These are phyloP conservation scores for Chlorella sp. DNA, from an alignment of 139 green algal species.

Conservation along the genomic window DNA sequence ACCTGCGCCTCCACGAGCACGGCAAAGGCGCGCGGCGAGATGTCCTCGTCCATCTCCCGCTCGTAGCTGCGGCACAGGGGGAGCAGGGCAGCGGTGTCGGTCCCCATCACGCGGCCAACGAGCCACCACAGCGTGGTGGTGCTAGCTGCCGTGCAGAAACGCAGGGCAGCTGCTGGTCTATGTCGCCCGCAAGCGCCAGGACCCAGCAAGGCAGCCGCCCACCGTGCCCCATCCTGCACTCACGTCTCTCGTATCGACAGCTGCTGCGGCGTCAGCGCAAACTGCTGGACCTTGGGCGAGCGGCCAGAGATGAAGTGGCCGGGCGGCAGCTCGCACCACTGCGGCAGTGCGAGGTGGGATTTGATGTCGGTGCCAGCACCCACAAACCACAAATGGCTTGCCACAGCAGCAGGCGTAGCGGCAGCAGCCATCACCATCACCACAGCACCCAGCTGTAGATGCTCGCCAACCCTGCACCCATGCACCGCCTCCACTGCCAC, in stretches of 20 bases:
- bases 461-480: not conserved
- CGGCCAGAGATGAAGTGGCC: conserved; percentile 69
- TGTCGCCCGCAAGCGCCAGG: too few relatives aligned
- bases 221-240: not conserved
- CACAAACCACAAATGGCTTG: not conserved
- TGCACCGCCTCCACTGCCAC: not conserved
- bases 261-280: conserved; percentile 78
- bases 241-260: conserved; percentile 47
- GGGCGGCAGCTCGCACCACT: conserved; percentile 73
- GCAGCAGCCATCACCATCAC: too few relatives aligned
- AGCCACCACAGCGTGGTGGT: too few relatives aligned
- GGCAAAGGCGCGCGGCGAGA: not conserved
- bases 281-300: conserved; percentile 67
- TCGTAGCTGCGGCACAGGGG: not conserved
- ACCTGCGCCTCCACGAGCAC: not conserved
- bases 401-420: not conserved
- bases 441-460: not conserved
- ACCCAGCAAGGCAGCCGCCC: too few relatives aligned
- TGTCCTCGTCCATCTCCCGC: conserved; percentile 49
- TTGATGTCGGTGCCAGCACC: not conserved
- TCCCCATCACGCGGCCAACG: too few relatives aligned
- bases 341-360: not conserved
- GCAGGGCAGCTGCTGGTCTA: too few relatives aligned
- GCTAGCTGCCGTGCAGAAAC: too few relatives aligned
- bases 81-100: too few relatives aligned